A percentile compares a stretch with the other conserved stretches of the same genome.
Evolutionary conservation across 257 asterid species (phyloP).

Genomic region (Hygrophila difformis): DNA sequence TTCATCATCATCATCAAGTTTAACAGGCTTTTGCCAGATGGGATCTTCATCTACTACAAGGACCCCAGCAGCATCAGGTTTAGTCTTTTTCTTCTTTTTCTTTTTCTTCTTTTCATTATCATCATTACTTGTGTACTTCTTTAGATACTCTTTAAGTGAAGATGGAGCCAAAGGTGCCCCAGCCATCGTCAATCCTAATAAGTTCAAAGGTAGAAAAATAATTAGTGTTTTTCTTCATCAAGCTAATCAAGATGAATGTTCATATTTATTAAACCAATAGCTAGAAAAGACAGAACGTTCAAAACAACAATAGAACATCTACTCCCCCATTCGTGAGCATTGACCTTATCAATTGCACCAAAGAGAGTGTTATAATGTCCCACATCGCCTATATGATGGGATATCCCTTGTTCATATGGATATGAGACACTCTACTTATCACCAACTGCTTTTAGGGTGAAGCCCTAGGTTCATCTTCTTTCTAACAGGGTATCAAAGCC

Average conservation of each 20-base stretch:
- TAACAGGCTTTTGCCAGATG: constrained; percentile 69
- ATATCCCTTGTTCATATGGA: no score
- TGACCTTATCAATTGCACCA: no score
- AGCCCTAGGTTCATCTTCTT: no score
- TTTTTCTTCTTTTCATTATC: constrained; percentile 51
- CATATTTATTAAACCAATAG: background rate
- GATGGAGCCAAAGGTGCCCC: constrained; percentile 34
- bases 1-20: constrained; percentile 53
- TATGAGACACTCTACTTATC: no score
- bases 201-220: background rate
- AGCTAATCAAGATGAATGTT: background rate
- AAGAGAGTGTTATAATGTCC: no score
- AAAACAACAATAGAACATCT: background rate
- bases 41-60: constrained; percentile 77
- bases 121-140: constrained; percentile 45
- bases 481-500: no score
- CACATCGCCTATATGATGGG: no score
- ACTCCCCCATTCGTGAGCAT: no score
- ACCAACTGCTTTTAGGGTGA: no score
- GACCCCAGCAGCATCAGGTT: constrained; percentile 37
- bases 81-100: constrained; percentile 37
- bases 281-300: background rate
- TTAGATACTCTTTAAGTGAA: constrained; percentile 70
- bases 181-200: constrained; percentile 28
- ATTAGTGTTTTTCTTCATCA: background rate